Conservation (phyloP, 1,139 yeast genomes). For the Ogataea hybrid region DNA sequence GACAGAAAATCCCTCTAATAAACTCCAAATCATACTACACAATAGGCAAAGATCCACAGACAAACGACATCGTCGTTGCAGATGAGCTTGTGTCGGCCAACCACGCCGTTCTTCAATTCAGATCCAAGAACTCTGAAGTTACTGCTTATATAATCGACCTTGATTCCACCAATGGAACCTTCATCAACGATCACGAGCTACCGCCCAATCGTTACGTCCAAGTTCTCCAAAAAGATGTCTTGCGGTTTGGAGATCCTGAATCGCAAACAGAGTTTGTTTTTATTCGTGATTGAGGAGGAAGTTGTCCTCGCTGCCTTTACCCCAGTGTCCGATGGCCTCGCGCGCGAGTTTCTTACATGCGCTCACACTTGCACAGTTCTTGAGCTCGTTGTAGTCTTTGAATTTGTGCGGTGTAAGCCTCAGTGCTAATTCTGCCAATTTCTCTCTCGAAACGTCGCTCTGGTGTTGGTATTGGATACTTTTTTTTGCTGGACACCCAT, state of each 20-base stretch:
- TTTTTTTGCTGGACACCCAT: constrained; percentile 25
- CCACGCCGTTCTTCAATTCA: constrained; percentile 57
- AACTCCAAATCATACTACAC: constrained; percentile 29
- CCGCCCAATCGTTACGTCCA: constrained; percentile 49
- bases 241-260: constrained; percentile 41
- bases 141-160: constrained; percentile 50
- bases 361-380: background rate
- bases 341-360: constrained; percentile 7
- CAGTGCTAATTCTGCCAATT: constrained; percentile 6
- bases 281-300: constrained; percentile 10
- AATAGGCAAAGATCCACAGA: constrained; percentile 46
- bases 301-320: constrained; percentile 11
- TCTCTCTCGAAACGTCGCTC: constrained; percentile 19
- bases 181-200: constrained; percentile 40
- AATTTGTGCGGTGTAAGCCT: background rate
- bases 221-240: constrained; percentile 44
- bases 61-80: constrained; percentile 44
- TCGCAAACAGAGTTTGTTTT: constrained; percentile 26
- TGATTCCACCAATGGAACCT: constrained; percentile 53
- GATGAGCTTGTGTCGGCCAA: constrained; percentile 48
- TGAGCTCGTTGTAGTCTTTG: constrained; percentile 1
- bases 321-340: constrained; percentile 18
- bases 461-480: constrained; percentile 13
- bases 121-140: constrained; percentile 2
- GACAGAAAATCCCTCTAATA: constrained; percentile 19